Percentiles rank a stretch among this genome's conserved stretches.
phyloP scores from a whole-genome alignment of 208 protist genomes.

The Tritrichomonas foetus region DNA sequence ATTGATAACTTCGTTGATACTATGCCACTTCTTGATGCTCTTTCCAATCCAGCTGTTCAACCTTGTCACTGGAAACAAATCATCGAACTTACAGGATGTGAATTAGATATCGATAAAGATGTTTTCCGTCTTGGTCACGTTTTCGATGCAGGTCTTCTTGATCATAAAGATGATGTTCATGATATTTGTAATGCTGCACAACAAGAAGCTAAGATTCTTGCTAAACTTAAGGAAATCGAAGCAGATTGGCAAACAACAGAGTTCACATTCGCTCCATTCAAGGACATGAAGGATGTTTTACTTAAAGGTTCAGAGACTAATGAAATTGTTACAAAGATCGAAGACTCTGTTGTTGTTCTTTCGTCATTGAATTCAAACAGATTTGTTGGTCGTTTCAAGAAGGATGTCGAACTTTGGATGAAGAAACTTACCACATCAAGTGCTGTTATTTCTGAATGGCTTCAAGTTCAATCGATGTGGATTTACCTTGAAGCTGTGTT shows the following conservation, averaged over 20 bases:
- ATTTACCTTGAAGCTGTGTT: slow-evolving; percentile 91
- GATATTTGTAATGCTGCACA: slow-evolving; percentile 66
- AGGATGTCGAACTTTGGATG: slow-evolving; percentile 62
- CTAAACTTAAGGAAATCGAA: slow-evolving; percentile 59
- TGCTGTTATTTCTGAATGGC: slow-evolving; percentile 67
- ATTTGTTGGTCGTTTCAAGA: slow-evolving; percentile 66
- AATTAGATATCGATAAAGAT: slow-evolving; percentile 46
- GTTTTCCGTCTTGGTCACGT: slow-evolving; percentile 61
- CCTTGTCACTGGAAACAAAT: slow-evolving; percentile 68
- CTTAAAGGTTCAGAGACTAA: slow-evolving; percentile 52
- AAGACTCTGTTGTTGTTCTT: neutral
- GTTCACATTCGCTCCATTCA: slow-evolving; percentile 62
- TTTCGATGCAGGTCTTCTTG: slow-evolving; percentile 60
- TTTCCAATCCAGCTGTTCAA: slow-evolving; percentile 61
- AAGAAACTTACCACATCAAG: slow-evolving; percentile 56
- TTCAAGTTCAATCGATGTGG: slow-evolving; percentile 72
- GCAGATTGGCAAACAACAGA: slow-evolving; percentile 55
- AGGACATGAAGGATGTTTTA: slow-evolving; percentile 62
- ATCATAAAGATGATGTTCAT: slow-evolving; percentile 65
- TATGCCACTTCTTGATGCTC: slow-evolving; percentile 64
- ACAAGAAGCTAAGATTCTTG: slow-evolving; percentile 71
- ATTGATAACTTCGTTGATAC: slow-evolving; percentile 68
- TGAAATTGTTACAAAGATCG: neutral
- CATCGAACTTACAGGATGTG: slow-evolving; percentile 53
- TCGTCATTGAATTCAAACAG: slow-evolving; percentile 55